A percentile compares a stretch with the other conserved stretches of the same genome.
These are phyloP conservation scores for Phaeosphaeria sp. DNA, from an alignment of 2,329 filamentous ascomycete genomes.

Conservation along the genomic window DNA sequence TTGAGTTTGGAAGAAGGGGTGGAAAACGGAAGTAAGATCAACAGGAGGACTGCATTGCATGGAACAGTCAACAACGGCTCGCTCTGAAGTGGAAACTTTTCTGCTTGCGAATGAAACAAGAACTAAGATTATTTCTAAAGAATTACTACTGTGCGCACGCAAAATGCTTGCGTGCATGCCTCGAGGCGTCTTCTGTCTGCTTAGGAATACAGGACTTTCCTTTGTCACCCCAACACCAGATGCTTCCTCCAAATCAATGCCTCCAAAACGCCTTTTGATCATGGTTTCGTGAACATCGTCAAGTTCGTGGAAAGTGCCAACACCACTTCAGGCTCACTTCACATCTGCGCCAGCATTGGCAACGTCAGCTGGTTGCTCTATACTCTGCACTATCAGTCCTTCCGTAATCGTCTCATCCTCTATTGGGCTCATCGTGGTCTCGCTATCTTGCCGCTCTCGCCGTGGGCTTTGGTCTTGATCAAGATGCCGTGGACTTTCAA, in stretches of 20 bases:
- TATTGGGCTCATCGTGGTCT: background rate
- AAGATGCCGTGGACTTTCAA: conserved; percentile 8
- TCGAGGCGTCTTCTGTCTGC: background rate
- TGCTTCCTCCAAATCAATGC: background rate
- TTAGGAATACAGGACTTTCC: background rate
- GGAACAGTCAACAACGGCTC: background rate
- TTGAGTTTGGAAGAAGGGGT: conserved; percentile 2
- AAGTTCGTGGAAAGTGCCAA: background rate
- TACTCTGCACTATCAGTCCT: conserved; percentile 12
- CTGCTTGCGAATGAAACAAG: background rate
- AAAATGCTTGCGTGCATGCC: background rate
- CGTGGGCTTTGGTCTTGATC: conserved; percentile 11
- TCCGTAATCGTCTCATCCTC: conserved; percentile 13
- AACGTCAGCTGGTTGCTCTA: conserved; percentile 1
- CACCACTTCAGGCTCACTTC: background rate
- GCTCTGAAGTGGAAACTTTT: background rate
- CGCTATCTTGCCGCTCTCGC: conserved; percentile 12
- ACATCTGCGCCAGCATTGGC: background rate
- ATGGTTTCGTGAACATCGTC: conserved; percentile 1
- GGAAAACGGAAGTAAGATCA: background rate
- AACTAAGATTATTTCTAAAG: conserved; percentile 3
- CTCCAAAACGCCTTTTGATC: conserved; percentile 2
- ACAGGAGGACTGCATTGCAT: background rate
- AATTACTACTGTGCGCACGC: background rate
- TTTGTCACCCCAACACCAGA: background rate